Base-by-base conservation (phyloP, 192 early-diverging fungal genomes). In the Polychytrium aggregatum region DNA sequence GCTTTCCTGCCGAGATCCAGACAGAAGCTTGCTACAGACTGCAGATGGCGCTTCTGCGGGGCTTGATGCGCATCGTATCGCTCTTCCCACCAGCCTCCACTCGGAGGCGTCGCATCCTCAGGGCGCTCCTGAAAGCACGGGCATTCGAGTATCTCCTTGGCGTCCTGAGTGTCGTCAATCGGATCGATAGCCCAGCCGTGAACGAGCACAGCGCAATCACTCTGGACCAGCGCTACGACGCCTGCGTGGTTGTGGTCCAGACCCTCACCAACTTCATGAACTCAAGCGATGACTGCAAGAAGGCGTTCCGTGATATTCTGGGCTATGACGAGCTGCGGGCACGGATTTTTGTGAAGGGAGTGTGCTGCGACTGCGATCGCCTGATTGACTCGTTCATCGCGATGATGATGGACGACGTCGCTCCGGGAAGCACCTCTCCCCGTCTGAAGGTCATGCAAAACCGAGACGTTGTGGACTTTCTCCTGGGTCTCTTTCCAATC, bases 301-400 rank as follows among this genome's bases (percentile, higher is more conserved):
- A 37, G 16, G 49, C 36, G 1, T 63, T 68, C 38, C 33, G 42
- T 14, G 26, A 40, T 2, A 10, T 68, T 25, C 53, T 41, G 10
- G 66, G 66, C 17, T 60, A 60, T 28, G 58, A 63, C 22, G 61
- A 63, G 41, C 49, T 68, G 13, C 48, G 36, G 21, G 22, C 28
- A 14, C 52, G 66, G 1, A 22, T 63, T 2, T 63, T 60, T 26
- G 27, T 45, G 13, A 53, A 60, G 24, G 52, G 53, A 6, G 41
- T 29, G 9, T 35, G 55, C 22, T 17, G 6, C 0, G 31, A 48
- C 8, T 68, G 66, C 57, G 31, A 24, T 13, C 53, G 54, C 7
- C 40, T 63, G 29, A 21, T 68, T n/a, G 48, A 60, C 26, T 30
- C 26, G 9, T 8, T 60, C 37, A 45, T 68, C 37, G 44, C 46